Conservation (phyloP, 345 rosid species). For the Moringa oleifera region DNA sequence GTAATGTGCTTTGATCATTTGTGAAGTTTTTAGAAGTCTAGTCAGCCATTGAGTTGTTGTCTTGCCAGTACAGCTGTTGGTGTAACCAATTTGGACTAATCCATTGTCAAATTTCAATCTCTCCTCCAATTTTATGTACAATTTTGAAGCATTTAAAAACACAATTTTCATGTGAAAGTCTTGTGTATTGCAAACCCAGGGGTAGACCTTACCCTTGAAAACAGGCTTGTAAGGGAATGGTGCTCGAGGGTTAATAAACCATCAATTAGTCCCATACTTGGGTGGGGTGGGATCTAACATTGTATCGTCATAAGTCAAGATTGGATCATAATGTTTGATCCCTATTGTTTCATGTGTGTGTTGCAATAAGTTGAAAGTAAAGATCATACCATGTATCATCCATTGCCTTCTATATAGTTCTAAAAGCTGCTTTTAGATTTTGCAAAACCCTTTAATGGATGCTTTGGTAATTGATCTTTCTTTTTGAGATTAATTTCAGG, state of each 20-base stretch:
- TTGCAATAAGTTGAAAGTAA: no score
- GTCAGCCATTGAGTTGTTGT: not conserved
- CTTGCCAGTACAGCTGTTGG: not conserved
- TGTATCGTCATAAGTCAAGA: no score
- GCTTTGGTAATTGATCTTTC: not conserved
- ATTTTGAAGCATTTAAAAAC: not conserved
- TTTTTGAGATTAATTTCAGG: constrained; percentile 35
- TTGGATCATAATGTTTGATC: no score
- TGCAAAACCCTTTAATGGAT: not conserved
- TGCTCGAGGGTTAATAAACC: no score
- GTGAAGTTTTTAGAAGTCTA: not conserved
- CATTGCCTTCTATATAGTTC: not conserved
- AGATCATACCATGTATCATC: not conserved
- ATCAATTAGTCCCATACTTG: no score
- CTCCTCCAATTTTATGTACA: not conserved
- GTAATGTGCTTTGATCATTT: not conserved
- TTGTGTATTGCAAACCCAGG: no score
- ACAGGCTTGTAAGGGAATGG: no score
- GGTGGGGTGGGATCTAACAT: no score
- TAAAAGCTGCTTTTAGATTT: not conserved
- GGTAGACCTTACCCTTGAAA: no score
- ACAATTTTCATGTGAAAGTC: not conserved
- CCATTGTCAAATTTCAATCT: not conserved
- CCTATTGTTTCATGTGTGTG: no score
- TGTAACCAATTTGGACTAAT: not conserved